Evolutionary conservation across 176 grass and related monocot genomes (phyloP).

Genomic region (Ananas comosus): DNA sequence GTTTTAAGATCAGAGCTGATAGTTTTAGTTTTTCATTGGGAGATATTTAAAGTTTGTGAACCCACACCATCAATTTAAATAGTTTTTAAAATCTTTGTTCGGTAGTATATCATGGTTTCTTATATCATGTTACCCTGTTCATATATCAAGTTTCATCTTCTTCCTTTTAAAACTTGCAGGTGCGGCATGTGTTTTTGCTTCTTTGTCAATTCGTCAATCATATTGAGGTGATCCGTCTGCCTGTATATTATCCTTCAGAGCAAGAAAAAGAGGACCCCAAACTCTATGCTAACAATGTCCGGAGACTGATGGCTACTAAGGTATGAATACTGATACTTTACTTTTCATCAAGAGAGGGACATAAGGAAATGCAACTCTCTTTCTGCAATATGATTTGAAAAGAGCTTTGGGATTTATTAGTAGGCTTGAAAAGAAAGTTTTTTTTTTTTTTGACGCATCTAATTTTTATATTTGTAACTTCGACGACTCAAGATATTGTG

Average conservation of each 20-base stretch:
- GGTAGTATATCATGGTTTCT: neutral
- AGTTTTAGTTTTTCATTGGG: neutral
- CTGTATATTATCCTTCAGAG: conserved; percentile 75
- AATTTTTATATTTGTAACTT: too few relatives aligned
- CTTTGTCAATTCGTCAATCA: conserved; percentile 88
- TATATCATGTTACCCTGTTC: neutral
- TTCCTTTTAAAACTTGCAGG: conserved; percentile 41
- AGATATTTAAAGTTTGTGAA: neutral
- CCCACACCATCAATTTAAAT: neutral
- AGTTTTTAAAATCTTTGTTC: neutral
- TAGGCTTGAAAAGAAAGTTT: too few relatives aligned
- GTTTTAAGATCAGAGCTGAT: neutral
- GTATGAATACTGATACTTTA: conserved; percentile 22
- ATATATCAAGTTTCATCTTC: neutral
- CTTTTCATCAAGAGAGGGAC: neutral
- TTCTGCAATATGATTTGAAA: neutral
- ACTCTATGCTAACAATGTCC: conserved; percentile 67
- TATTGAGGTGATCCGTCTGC: conserved; percentile 72
- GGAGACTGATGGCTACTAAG: conserved; percentile 85
- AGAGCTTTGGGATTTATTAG: too few relatives aligned
- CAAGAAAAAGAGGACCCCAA: conserved; percentile 85
- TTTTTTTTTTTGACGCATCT: too few relatives aligned
- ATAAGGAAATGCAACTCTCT: neutral
- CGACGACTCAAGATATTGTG: too few relatives aligned
- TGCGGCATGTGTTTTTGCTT: conserved; percentile 72